Conservation (phyloP, 2,329 filamentous ascomycete species). For the Coniochaeta sp. region DNA sequence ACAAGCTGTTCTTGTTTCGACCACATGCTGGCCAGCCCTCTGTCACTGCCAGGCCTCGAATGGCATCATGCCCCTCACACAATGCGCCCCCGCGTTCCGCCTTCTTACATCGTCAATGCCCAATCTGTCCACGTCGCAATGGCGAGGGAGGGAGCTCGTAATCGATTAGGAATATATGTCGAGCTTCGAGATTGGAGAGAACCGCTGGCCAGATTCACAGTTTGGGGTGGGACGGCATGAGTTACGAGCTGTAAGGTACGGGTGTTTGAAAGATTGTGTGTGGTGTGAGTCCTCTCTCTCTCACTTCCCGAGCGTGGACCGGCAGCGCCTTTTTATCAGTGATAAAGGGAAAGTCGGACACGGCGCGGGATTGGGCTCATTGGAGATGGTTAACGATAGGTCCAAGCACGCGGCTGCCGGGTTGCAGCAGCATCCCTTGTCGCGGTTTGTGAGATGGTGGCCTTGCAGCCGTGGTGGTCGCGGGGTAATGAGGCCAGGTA, state of each 20-base stretch:
- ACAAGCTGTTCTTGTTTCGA: neutral
- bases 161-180: neutral
- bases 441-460: neutral
- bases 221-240: neutral
- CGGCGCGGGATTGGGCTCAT: neutral
- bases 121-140: neutral
- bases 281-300: neutral
- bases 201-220: neutral
- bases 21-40: neutral
- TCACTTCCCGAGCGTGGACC: neutral
- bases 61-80: neutral
- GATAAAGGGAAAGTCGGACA: neutral
- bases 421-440: neutral
- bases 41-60: neutral
- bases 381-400: neutral
- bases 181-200: neutral
- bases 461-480: slow-evolving; percentile 1
- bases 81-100: neutral
- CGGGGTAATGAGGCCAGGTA: slow-evolving; percentile 2
- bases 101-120: neutral
- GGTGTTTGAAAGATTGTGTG: neutral
- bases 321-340: neutral
- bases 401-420: slow-evolving; percentile 3
- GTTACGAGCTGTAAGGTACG: slow-evolving; percentile 3
- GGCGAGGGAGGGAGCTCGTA: neutral